These are phyloP conservation scores for Tricholoma flavovirens DNA, from an alignment of 768 basidiomycete genomes.

Conservation along the genomic window DNA sequence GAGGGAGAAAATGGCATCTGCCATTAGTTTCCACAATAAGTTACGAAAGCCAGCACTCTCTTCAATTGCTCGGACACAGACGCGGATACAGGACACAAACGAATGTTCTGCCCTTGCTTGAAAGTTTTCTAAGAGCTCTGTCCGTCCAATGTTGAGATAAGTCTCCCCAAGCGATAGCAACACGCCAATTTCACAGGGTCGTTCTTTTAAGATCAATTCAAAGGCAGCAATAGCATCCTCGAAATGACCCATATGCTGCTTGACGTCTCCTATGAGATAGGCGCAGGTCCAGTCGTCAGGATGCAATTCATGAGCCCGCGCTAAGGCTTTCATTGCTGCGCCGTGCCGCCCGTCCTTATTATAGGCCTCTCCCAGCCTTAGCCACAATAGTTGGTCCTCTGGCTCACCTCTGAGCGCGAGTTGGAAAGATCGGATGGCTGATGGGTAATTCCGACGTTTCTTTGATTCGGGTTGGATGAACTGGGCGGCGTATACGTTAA, in stretches of 20 bases:
- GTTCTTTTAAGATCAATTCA: slow-evolving; percentile 44
- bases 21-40: slow-evolving; percentile 78
- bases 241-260: slow-evolving; percentile 69
- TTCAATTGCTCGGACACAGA: slow-evolving; percentile 44
- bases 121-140: slow-evolving; percentile 66
- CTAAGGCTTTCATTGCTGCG: slow-evolving; percentile 85
- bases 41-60: slow-evolving; percentile 58
- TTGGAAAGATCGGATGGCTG: slow-evolving; percentile 81
- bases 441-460: slow-evolving; percentile 62
- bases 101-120: slow-evolving; percentile 67
- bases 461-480: slow-evolving; percentile 22
- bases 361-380: slow-evolving; percentile 89
- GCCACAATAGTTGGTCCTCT: slow-evolving; percentile 80
- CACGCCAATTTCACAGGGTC: slow-evolving; percentile 67
- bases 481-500: not conserved
- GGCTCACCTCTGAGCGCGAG: slow-evolving; percentile 76
- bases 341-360: slow-evolving; percentile 80
- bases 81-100: slow-evolving; percentile 53
- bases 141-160: slow-evolving; percentile 63
- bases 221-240: slow-evolving; percentile 70
- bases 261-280: slow-evolving; percentile 83
- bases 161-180: slow-evolving; percentile 66
- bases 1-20: slow-evolving; percentile 69
- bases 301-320: slow-evolving; percentile 64
- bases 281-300: slow-evolving; percentile 78